Percentiles rank a stretch among this genome's conserved stretches.
Conservation (phyloP, 1,284 basidiomycete genomes). For the Heterobasidion irregulare region DNA sequence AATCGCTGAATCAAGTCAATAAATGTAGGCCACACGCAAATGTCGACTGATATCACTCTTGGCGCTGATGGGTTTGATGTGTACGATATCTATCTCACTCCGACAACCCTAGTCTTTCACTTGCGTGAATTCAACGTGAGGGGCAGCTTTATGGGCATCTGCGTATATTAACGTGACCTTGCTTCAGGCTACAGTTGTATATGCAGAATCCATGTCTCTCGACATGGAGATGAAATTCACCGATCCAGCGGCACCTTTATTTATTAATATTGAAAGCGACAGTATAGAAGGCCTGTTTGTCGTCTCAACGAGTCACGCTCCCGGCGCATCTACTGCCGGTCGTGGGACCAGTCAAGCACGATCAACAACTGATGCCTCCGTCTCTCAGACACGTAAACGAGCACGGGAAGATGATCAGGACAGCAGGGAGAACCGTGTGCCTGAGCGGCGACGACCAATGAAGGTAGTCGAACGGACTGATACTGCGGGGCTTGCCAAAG, state of each 20-base stretch:
- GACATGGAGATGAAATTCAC: constrained; percentile 68
- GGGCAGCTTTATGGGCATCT: constrained; percentile 2
- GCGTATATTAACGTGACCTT: constrained; percentile 2
- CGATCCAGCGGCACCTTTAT: constrained; percentile 60
- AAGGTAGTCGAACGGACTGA: constrained; percentile 49
- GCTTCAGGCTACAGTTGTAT: constrained; percentile 62
- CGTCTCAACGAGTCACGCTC: constrained; percentile 62
- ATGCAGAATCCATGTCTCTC: constrained; percentile 60
- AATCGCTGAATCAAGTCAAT: background rate
- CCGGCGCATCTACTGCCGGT: constrained; percentile 17
- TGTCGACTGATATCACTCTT: constrained; percentile 66
- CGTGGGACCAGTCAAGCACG: constrained; percentile 10
- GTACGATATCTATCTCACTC: constrained; percentile 54
- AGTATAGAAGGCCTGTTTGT: constrained; percentile 57
- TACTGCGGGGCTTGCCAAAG: constrained; percentile 18
- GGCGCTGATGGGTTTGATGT: constrained; percentile 69
- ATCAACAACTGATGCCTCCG: constrained; percentile 1
- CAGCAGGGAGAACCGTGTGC: constrained; percentile 34
- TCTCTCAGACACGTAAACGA: constrained; percentile 8
- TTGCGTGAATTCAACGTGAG: constrained; percentile 73
- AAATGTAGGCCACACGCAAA: constrained; percentile 44
- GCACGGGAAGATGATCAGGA: constrained; percentile 23
- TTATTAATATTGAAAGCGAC: constrained; percentile 63
- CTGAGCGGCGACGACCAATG: constrained; percentile 41
- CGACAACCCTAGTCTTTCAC: constrained; percentile 67